Evolutionary conservation across 176 grass and related monocot species (phyloP).

Genomic region (Areca catechu): DNA sequence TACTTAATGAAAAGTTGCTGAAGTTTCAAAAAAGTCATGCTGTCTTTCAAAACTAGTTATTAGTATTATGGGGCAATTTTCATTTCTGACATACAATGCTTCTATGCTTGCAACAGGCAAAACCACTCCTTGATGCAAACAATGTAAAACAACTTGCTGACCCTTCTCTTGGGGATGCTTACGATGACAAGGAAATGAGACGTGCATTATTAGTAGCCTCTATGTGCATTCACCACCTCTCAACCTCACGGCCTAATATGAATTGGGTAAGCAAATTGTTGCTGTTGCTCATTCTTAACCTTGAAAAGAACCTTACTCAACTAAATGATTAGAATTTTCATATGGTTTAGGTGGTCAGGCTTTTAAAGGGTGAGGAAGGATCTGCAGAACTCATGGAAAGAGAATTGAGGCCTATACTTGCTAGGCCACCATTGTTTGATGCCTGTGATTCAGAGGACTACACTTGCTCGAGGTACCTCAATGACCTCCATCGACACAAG

Average conservation of each 20-base stretch:
- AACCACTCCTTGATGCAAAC: constrained; percentile 78
- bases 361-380: constrained; percentile 54
- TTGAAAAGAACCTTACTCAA: no score
- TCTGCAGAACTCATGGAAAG: constrained; percentile 38
- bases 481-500: constrained; percentile 86
- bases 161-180: constrained; percentile 48
- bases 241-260: constrained; percentile 65
- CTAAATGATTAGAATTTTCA: neutral
- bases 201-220: constrained; percentile 59
- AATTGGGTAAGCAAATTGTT: constrained; percentile 45
- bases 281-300: no score
- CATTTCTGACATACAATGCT: neutral
- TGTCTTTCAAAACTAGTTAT: no score
- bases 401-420: constrained; percentile 36
- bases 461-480: constrained; percentile 70
- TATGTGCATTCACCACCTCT: constrained; percentile 89
- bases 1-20: no score
- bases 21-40: no score
- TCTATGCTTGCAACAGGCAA: constrained; percentile 45
- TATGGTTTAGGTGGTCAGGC: constrained; percentile 44
- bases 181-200: constrained; percentile 56
- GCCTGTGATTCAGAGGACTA: constrained; percentile 79
- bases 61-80: no score
- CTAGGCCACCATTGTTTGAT: constrained; percentile 51
- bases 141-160: constrained; percentile 68